phyloP scores from a whole-genome alignment of 164 flowering plant species.

The Sextonia rubra region DNA sequence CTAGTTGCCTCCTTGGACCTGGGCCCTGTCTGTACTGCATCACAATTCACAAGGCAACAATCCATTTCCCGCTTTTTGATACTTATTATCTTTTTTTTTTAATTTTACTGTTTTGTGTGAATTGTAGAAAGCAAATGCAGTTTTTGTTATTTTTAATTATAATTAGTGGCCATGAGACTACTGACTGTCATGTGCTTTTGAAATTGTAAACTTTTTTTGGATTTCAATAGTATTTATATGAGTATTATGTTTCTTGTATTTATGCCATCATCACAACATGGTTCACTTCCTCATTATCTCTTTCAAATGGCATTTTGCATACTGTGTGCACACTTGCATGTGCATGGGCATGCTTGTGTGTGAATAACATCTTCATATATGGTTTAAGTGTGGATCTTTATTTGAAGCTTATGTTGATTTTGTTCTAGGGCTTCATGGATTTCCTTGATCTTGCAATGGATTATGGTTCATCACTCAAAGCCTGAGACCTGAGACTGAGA shows the following conservation, averaged over 20 bases:
- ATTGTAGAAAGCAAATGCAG: neutral
- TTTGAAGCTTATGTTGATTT: neutral
- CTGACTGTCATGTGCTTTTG: neutral
- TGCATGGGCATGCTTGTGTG: no score
- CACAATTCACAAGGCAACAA: neutral
- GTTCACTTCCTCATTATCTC: neutral
- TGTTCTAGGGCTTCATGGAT: neutral
- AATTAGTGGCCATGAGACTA: neutral
- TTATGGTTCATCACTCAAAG: neutral
- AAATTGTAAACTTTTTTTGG: neutral
- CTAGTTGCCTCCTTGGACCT: no score
- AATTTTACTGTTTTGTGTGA: neutral
- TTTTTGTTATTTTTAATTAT: neutral
- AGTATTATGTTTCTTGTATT: neutral
- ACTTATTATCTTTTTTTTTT: no score
- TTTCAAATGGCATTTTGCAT: neutral
- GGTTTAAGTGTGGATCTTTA: neutral
- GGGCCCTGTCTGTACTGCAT: no score
- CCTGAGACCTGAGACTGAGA: conserved; percentile 2
- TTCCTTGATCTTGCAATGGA: neutral
- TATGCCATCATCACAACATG: neutral
- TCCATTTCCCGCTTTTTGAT: no score
- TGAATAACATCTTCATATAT: neutral
- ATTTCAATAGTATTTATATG: neutral
- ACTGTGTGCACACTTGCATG: no score